A percentile compares a stretch with the other conserved stretches of the same genome.
phyloP scores from a whole-genome alignment of 2,329 filamentous ascomycete species.

The Scorias spongiosa region DNA sequence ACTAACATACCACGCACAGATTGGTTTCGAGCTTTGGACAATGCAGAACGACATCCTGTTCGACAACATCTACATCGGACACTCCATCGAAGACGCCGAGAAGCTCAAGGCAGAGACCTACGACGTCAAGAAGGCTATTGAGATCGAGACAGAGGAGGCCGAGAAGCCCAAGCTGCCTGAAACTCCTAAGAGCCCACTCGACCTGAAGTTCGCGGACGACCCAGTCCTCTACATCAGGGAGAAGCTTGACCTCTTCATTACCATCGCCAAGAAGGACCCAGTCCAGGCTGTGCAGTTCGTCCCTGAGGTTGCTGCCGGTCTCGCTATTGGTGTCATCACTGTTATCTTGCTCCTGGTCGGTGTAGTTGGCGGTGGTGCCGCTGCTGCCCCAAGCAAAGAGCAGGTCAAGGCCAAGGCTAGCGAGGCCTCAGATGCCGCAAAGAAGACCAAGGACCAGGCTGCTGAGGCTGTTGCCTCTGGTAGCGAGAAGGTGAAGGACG shows the following conservation, averaged over 20 bases:
- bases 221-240: constrained; percentile 76
- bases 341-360: constrained; percentile 56
- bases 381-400: constrained; percentile 45
- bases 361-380: constrained; percentile 47
- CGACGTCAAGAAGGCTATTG: constrained; percentile 69
- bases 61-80: constrained; percentile 99
- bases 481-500: constrained; percentile 61
- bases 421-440: constrained; percentile 58
- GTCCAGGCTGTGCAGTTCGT: constrained; percentile 75
- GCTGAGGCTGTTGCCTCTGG: constrained; percentile 46
- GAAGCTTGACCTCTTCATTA: constrained; percentile 85
- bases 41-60: constrained; percentile 99
- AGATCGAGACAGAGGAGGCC: constrained; percentile 69
- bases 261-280: constrained; percentile 68
- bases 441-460: constrained; percentile 51
- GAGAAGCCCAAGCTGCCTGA: constrained; percentile 57
- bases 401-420: constrained; percentile 58
- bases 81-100: constrained; percentile 84
- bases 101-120: constrained; percentile 83
- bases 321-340: constrained; percentile 55
- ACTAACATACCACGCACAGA: constrained; percentile 33
- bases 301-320: constrained; percentile 74
- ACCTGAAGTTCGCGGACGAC: constrained; percentile 82
- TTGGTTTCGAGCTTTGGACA: constrained; percentile 99
- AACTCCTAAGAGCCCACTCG: constrained; percentile 53